Base-by-base conservation (phyloP, 345 rosid genomes). In the Pistacia integerrima region DNA sequence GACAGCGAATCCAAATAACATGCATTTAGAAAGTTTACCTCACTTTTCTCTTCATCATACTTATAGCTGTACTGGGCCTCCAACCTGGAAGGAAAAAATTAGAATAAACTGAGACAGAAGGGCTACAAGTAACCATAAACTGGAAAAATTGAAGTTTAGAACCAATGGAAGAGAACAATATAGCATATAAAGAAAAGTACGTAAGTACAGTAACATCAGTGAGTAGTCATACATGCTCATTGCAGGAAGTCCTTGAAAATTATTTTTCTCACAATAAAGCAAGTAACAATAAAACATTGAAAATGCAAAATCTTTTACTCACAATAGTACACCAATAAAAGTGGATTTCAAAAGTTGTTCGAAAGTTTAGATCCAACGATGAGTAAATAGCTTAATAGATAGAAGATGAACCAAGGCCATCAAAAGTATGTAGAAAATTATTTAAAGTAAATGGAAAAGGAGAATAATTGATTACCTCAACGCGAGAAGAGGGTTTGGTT, bases 151-250 rank as follows among this genome's bases (percentile, higher is more conserved):
- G 13, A 5, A 60, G 25, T 72, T 72, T 72, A 44, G 17, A 72
- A 72, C 20, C 65, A 44, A 59, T 46, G 14, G 44, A 18, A 55
- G 17, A 36, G 13, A 16, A 56, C 56, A 48, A 18, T 52, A 30
- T 46, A 62, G 73, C 54, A 60, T 16, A 66, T 48, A 56, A 22
- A 4, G 4, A 22, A 62, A 76, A 58, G 12, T 2, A 25, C 49
- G 1, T 30, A 30, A 30, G 33, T 30, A 30, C 33, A 30, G 11
- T 9, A 59, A 64, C 44, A 48, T 49, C 3, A 30, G 33, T 30
- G 33, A 35, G 74, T 76, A 56, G 33, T 61, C 86, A 77, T 86
- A 96, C 98, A 88, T 89, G 91, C 78, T 83, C 87, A 46, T 73
- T 69, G 76, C 64, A 91, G 68, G 85, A 83, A 41, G 81, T 55